Base-by-base conservation (phyloP, 2,329 filamentous ascomycete species). In the Pseudocercospora fijiensis region DNA sequence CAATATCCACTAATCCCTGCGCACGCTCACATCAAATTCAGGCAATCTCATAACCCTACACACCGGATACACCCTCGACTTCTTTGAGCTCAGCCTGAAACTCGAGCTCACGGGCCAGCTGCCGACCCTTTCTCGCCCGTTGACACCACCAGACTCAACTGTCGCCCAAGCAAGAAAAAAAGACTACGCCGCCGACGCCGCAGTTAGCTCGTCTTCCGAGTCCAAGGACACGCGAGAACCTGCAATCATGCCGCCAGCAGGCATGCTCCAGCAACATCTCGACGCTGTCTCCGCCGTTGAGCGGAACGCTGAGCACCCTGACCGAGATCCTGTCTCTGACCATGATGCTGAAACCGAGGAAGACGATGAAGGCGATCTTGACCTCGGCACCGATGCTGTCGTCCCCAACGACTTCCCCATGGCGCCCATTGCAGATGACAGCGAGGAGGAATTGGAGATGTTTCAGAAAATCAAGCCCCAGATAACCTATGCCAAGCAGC, bases 61-160 rank as follows among this genome's bases (percentile, higher is more conserved):
- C 2, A 28, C 22, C 16, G 16, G 22, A 45, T 49, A 63, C 27
- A 63, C 61, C 16, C 45, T 63, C 8, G 61, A 56, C 51, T 60
- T 63, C 49, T 26, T 11, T 20, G 10, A 37, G 6, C 57, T 53
- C 16, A 59, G 59, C 28, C 43, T 63, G 10, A 63, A 63, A 30
- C 37, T 59, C 16, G 61, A 63, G 33, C 37, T 63, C 49, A 27
- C 49, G 3, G 33, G 33, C 13, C 33, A 37, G 13, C 13, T 37
- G 33, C 33, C 33, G 33, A 16, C 33, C 5, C 10, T 37, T 16
- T 37, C 33, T 37, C 33, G 13, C 13, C 33, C 5, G 10, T 37
- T 16, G 13, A 4, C 33, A 37, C 33, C 10, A 37, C 33, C 33
- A 16, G 33, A 16, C 33, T 5, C 2, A 13, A 13, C n/a, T 5